Evolutionary conservation across 78 protist genomes (phyloP), one percentile per base, ranked within the genome.

Genomic region (Dictyostelium brefeldianum): DNA sequence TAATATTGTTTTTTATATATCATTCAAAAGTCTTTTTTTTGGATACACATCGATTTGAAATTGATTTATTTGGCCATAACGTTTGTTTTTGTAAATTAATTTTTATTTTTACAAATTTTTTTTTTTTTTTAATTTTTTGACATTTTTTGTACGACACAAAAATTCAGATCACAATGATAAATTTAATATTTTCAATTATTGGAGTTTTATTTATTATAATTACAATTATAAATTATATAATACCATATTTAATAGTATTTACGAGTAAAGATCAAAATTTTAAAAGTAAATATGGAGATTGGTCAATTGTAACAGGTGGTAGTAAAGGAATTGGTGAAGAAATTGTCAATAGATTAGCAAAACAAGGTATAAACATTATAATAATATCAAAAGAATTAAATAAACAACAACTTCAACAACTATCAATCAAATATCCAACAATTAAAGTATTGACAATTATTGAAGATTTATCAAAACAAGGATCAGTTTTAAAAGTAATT

Each of bases 241-340:
- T 46, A 46, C 69, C 69, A 54, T 53, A 29, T 78, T 25, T 48
- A n/a, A 17, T 78, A 29, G 29, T 78, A 14, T 29, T 25, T 7
- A 12, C 15, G 3, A 31, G 22, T 17, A 54, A 78, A 31, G 73
- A 41, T 75, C 92, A 87, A 65, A 29, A 87, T 77, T 46, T 87
- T 7, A 53, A 62, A 64, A 47, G 77, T 78, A 27, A 50, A 31
- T 29, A 65, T 65, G 53, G 73, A 9, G 51, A 87, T 22, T 87
- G 92, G 92, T 83, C 92, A 36, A 1, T 87, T 6, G 83, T 87
- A 11, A 87, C 92, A 10, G 92, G 92, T 64, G 74, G 77, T n/a
- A 62, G 73, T 41, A 22, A 67, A 17, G 92, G 92, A 29, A 87
- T 87, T 25, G 92, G 92, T 48, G 29, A 64, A 46, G 70, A 64